Base-by-base conservation (phyloP, 129 eudicot genomes). In the Arctium lappa region DNA sequence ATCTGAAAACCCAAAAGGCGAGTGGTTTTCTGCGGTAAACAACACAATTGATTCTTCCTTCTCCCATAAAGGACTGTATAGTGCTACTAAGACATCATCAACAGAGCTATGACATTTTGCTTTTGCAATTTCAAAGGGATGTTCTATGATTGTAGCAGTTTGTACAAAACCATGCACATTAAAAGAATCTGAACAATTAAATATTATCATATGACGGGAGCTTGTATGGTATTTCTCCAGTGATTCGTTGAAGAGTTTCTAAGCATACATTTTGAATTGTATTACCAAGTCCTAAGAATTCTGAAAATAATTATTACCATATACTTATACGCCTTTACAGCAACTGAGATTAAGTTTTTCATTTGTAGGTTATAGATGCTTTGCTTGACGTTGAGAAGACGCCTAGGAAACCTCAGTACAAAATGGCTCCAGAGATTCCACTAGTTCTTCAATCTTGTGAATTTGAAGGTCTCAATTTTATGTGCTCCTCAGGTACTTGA, bases 371-470 rank as follows among this genome's bases (percentile, higher is more conserved):
- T 72, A 75, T 95, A 74, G 94, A 90, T 80, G 78, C 44, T 62
- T 86, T 95, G 68, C 97, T 95, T 79, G 95, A 93, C 90, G 82
- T 90, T 79, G 94, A 87, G 74, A 90, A 86, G 85, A 93, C 88
- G 34, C 92, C 91, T 40, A 93, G 89, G 85, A 95, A 95, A 86
- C 99, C 99, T 79, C 99, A 91, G 77, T 95, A 90, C 87, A 83
- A 22, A 50, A 93, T 95, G 97, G 98, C 99, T 81, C 86, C 92
- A n/a, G 99, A 93, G 85, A 73, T 86, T 50, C 99, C 98, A 22
- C 81, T 95, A 82, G 98, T 95, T 85, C 98, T 95, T 82, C 91
- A 84, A 38, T 85, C 98, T 18, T 93, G 99, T 84, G 97, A 93
- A 89, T 95, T 95, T 84, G 89, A 89, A 82, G 91, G 86, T 72